Base-by-base conservation (phyloP, 139 green algal species). In the Ettlia oleoabundans region DNA sequence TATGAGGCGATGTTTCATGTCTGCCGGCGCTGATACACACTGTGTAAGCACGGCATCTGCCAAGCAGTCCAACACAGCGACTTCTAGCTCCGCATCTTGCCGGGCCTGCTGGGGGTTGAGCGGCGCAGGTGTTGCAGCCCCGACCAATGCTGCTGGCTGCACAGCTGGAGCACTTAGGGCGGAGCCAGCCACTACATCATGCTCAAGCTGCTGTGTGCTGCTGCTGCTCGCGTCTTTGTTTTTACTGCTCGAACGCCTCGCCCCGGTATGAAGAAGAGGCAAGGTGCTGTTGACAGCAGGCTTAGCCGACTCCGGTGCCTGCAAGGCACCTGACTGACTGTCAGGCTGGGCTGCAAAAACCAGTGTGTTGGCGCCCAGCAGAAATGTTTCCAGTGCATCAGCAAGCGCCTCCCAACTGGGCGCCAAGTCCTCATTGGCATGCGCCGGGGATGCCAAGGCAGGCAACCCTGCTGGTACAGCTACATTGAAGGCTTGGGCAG, bases 61-160 rank as follows among this genome's bases (percentile, higher is more conserved):
- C 32, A 97, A 85, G 64, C 87, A 92, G 85, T 97, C 94, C 66
- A 97, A 84, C 28, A 97, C 81, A 5, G 83, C 58, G 0, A 84
- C 83, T 40, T 93, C 90, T 79, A 96, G 70, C 74, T 94, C 93
- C 24, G 83, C 71, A 32, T 96, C 94, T 51, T 41, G 55, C 38
- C 58, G 75, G 2, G 75, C 75, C 55, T 81, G 75, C 75, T 70
- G 58, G 21, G 75, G 22, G 28, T 3, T 62, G 1, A 68, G 73
- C 15, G 73, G 73, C 53, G 53, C 35, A 26, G 51, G 73, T 0
- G 73, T 52, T 15, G 53, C 73, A 0, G 35, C 51, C 9, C 72
- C 72, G 32, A 52, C 32, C n/a, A 78, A 33, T 47, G 51, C 9
- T 33, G 30, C 47, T 9, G 55, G 52, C 24, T 9, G n/a, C 55